A percentile compares a stretch with the other conserved stretches of the same genome.
Evolutionary conservation across 2,329 filamentous ascomycete species (phyloP).

Genomic region (Cephalotrichum gorgonifer): DNA sequence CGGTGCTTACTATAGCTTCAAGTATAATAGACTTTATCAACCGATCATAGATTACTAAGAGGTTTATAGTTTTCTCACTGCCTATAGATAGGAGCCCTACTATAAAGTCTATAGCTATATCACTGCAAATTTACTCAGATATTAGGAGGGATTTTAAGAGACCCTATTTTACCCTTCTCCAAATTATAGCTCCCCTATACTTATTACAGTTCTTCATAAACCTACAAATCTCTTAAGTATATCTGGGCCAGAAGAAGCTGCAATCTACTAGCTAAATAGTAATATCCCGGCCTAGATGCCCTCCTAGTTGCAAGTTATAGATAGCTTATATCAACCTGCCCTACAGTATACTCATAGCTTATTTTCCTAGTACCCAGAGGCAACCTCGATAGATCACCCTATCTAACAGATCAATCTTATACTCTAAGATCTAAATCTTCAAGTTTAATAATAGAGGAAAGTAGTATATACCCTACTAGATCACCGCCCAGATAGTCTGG

Average conservation of each 20-base stretch:
- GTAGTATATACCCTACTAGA: no score
- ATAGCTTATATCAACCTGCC: background rate
- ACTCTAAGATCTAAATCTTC: background rate
- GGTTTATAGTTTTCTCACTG: background rate
- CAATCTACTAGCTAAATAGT: background rate
- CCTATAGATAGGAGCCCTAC: background rate
- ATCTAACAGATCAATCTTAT: background rate
- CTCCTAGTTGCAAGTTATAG: background rate
- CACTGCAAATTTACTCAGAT: background rate
- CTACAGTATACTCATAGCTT: background rate
- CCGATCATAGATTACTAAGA: background rate
- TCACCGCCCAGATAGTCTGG: no score
- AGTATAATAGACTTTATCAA: background rate
- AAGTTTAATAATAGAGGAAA: background rate
- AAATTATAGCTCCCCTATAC: background rate
- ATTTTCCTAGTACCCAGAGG: no score
- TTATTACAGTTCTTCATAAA: background rate
- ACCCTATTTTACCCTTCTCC: background rate
- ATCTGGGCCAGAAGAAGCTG: background rate
- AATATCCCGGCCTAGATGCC: background rate
- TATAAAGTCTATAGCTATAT: constrained; percentile 2
- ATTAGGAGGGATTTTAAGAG: background rate
- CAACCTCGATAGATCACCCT: background rate
- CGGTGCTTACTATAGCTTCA: background rate
- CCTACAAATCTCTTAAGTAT: background rate